Base-by-base conservation (phyloP, 2,329 filamentous ascomycete genomes). In the Paracorniculantispora psalliotae region DNA sequence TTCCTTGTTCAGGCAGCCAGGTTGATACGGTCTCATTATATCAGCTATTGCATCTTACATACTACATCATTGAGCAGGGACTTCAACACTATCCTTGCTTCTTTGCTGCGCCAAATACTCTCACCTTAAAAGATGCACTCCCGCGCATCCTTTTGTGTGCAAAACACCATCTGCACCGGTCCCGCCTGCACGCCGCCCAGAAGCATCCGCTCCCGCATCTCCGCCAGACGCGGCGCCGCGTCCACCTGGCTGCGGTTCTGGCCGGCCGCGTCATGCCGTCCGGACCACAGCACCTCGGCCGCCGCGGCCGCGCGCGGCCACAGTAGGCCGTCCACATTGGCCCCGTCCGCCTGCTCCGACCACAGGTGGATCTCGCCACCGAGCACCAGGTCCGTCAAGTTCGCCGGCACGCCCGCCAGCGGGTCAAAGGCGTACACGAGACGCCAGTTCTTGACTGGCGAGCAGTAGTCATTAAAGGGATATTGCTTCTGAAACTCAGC, bases 281-380 rank as follows among this genome's bases (percentile, higher is more conserved):
- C 90, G 43, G 85, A 89, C 91, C 91, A 96, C 46, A 93, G 78
- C 0, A 92, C 85, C 75, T 94, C 91, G 25, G 82, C 89, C 0
- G 86, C 89, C 0, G 89, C 90, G 56, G 81, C 82, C 2, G 84
- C 84, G 6, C 91, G 80, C 8, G 91, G 91, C 91, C 91, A 96
- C 12, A 93, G 74, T 72, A 90, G 84, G 30, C 76, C 76, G 74
- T 96, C 90, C 12, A 96, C 70, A 69, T 87, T 92, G 19, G 84
- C 75, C 2, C 83, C 74, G 71, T 96, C 92, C 61, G 82, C 80
- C 21, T 87, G 87, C 76, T 96, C 91, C 63, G 82, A 83, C 91
- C 91, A 96, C 60, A 91, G 83, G 59, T 89, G 89, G 15, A 88
- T 84, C 75, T 96, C 92, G 26, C 91, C 92, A 44, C 92, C 92